Conservation (phyloP, 352 stramenopile genomes). For the Phytopythium kandeliae region DNA sequence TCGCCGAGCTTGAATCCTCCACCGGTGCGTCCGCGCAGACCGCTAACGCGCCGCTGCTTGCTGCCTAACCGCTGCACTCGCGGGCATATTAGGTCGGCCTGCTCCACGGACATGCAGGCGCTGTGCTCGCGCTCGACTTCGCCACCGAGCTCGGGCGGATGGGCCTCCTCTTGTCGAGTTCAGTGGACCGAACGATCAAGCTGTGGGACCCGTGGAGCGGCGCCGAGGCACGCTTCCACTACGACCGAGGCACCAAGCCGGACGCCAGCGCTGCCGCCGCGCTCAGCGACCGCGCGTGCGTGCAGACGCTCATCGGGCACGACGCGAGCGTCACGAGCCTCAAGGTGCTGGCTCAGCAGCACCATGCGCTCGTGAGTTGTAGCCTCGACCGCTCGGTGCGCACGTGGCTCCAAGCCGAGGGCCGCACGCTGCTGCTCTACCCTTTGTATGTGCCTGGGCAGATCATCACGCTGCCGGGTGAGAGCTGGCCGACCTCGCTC, state of each 20-base stretch:
- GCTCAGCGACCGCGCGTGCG: slow-evolving; percentile 27
- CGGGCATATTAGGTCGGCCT: slow-evolving; percentile 23
- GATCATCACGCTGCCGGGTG: slow-evolving; percentile 43
- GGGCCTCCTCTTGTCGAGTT: slow-evolving; percentile 59
- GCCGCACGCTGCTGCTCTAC: slow-evolving; percentile 54
- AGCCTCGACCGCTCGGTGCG: slow-evolving; percentile 66
- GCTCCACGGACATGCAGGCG: slow-evolving; percentile 43
- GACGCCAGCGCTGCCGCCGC: neutral
- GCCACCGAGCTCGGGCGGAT: slow-evolving; percentile 28
- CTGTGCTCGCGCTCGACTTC: slow-evolving; percentile 50
- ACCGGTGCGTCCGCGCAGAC: slow-evolving; percentile 22
- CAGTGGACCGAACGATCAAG: slow-evolving; percentile 61
- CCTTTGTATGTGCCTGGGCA: slow-evolving; percentile 62
- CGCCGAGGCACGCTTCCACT: slow-evolving; percentile 32
- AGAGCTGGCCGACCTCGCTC: slow-evolving; percentile 48
- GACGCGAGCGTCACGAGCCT: slow-evolving; percentile 45
- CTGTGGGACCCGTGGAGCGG: slow-evolving; percentile 64
- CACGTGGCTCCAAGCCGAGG: slow-evolving; percentile 55
- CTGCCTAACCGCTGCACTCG: neutral
- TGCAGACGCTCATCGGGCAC: slow-evolving; percentile 64
- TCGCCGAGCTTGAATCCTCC: slow-evolving; percentile 34
- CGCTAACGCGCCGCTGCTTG: neutral
- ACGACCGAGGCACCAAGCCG: slow-evolving; percentile 10
- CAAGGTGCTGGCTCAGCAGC: slow-evolving; percentile 35
- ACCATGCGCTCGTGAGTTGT: slow-evolving; percentile 55